These are phyloP conservation scores for Podaxis carcinomalis DNA, from an alignment of 768 basidiomycete species.

Conservation along the genomic window DNA sequence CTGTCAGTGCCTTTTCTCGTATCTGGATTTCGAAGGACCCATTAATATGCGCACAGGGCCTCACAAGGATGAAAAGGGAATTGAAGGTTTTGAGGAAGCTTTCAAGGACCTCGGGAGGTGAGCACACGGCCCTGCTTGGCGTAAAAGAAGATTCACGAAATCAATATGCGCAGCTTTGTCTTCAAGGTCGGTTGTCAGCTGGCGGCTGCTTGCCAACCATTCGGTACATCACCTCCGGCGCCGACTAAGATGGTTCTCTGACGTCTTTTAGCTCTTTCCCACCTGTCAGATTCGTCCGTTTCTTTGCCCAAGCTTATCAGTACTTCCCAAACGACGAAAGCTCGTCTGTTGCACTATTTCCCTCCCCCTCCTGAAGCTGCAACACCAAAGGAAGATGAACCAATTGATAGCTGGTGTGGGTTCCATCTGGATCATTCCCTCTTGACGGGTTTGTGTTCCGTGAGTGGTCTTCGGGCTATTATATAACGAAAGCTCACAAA, in stretches of 20 bases:
- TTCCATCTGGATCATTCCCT: conserved; percentile 91
- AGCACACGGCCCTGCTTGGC: conserved; percentile 8
- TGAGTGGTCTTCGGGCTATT: conserved; percentile 26
- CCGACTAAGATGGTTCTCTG: neutral
- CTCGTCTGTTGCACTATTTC: conserved; percentile 94
- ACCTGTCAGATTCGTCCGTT: conserved; percentile 60
- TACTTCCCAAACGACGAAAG: conserved; percentile 82
- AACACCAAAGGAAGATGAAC: conserved; percentile 46
- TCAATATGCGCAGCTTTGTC: conserved; percentile 49
- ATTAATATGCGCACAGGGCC: conserved; percentile 48
- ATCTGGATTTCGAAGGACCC: neutral
- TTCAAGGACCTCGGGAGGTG: conserved; percentile 84
- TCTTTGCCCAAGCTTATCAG: conserved; percentile 71
- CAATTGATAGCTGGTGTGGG: conserved; percentile 90
- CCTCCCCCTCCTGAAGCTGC: conserved; percentile 49
- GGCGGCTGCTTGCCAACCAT: conserved; percentile 86
- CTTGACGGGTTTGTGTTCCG: conserved; percentile 90
- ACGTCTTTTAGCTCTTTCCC: conserved; percentile 48
- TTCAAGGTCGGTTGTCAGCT: conserved; percentile 80
- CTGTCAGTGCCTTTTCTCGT: conserved; percentile 42
- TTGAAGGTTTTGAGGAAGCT: conserved; percentile 79
- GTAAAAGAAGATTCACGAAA: neutral
- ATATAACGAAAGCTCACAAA: neutral
- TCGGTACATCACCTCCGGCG: conserved; percentile 47
- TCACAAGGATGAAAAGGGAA: conserved; percentile 41